A percentile compares a stretch with the other conserved stretches of the same genome.
Conservation (phyloP, 306 rosid species). For the Gynostemma pentaphyllum region DNA sequence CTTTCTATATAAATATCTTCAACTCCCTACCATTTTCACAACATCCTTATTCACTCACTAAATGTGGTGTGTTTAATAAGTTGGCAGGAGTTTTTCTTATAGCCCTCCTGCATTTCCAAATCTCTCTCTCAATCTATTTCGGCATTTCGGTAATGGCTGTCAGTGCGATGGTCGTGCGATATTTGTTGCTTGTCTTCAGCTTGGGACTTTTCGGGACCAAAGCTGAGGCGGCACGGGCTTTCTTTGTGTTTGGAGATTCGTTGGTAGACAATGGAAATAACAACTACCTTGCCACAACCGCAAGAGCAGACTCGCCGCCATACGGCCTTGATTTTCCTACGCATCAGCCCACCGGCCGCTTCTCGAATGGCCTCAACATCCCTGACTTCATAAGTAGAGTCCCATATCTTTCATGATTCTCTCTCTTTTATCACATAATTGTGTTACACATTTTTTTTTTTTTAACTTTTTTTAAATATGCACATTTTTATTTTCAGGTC, state of each 20-base stretch:
- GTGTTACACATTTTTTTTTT: too few relatives aligned
- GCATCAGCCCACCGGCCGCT: slow-evolving; percentile 69
- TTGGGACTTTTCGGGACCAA: slow-evolving; percentile 11
- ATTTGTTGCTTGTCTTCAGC: not conserved
- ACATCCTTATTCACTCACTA: too few relatives aligned
- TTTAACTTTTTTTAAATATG: not conserved
- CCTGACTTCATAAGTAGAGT: slow-evolving; percentile 63
- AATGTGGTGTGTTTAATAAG: too few relatives aligned
- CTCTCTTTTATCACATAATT: not conserved
- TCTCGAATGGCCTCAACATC: slow-evolving; percentile 84
- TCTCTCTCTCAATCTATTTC: too few relatives aligned
- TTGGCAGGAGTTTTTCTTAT: too few relatives aligned
- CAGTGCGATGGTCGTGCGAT: not conserved
- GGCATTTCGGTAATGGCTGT: too few relatives aligned
- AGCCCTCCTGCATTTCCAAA: too few relatives aligned
- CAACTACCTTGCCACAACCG: slow-evolving; percentile 66
- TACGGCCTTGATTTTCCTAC: slow-evolving; percentile 78
- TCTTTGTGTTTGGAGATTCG: slow-evolving; percentile 88
- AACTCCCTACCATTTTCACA: too few relatives aligned
- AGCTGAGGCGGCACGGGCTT: slow-evolving; percentile 33
- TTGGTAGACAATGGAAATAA: slow-evolving; percentile 87
- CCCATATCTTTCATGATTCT: not conserved
- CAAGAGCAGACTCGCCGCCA: slow-evolving; percentile 71
- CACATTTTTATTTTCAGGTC: slow-evolving; percentile 25
- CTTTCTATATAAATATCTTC: too few relatives aligned